Base-by-base conservation (phyloP, 2,329 filamentous ascomycete genomes). In the Cryphonectria parasitica region DNA sequence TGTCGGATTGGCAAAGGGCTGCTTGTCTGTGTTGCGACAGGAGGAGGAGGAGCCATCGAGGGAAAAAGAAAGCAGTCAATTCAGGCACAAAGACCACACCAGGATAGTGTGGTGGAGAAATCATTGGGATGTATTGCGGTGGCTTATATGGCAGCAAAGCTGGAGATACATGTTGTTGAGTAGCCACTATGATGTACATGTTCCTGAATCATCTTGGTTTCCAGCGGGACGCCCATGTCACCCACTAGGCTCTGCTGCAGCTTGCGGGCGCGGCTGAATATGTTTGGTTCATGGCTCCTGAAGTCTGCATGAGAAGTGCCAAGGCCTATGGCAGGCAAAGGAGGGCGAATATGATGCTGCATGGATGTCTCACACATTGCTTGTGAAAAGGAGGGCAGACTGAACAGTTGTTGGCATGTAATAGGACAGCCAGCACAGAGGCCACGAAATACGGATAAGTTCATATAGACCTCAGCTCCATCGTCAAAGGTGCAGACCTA, bases 291-390 rank as follows among this genome's bases (percentile, higher is more conserved):
- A 15, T 31, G 58, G 49, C 39, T 49, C 22, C 69, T 58, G 69
- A 39, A 56, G 36, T 62, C 13, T 69, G 65, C 67, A 71, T 60
- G 36, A 66, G 63, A 36, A 45, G 69, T 28, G 54, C 39, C 49
- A 62, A 25, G 25, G 54, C 36, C 11, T 39, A 56, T 5, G 61
- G 39, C 52, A 31, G 39, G 62, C 36, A 31, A 31, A 10, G 22
- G 31, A 52, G 45, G 63, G 41, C 54, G 31, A 65, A 49, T 61
- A 49, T 61, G 36, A 52, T 45, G 56, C 45, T 71, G 70, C 70
- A 71, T 58, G 58, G 64, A 67, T 69, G 58, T 69, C 70, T 69
- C 45, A n/a, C 45, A 63, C 66, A 69, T 63, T 58, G 64, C 67
- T 67, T 64, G 64, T n/a, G 63, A 54, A 15, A n/a, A n/a, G 45